Evolutionary conservation across 495 filamentous ascomycete species (phyloP).

Genomic region (Tuber aestivum): DNA sequence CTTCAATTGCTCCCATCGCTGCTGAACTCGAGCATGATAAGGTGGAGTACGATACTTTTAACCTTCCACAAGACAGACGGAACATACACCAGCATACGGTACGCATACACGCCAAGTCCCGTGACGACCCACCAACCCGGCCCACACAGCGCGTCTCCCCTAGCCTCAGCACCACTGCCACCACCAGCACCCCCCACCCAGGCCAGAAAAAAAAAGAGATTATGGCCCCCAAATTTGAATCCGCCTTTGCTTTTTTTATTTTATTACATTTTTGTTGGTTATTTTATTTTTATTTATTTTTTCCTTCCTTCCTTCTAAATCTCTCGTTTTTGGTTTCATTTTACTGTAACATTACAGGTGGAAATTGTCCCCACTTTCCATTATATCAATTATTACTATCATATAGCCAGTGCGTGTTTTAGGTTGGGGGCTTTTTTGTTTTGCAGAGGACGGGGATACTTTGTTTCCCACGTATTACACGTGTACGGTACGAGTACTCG

Average conservation of each 20-base stretch:
- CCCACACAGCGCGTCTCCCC: not conserved
- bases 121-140: slow-evolving; percentile 4
- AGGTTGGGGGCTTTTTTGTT: not conserved
- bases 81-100: not conserved
- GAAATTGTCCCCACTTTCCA: not conserved
- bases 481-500: too few species aligned
- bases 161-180: not conserved
- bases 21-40: too few species aligned
- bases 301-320: not conserved
- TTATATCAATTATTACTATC: not conserved
- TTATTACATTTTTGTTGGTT: not conserved
- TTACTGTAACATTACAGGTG: not conserved
- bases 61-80: not conserved
- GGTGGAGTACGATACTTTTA: too few species aligned
- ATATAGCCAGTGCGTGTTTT: not conserved
- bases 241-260: not conserved
- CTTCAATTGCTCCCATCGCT: too few species aligned
- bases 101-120: slow-evolving; percentile 5
- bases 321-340: not conserved
- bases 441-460: not conserved
- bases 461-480: not conserved
- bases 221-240: not conserved
- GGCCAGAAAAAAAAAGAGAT: not conserved
- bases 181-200: too few species aligned
- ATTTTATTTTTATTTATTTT: not conserved